phyloP scores from a whole-genome alignment of 176 grass and related monocot species.

The Lolium multiflorum region DNA sequence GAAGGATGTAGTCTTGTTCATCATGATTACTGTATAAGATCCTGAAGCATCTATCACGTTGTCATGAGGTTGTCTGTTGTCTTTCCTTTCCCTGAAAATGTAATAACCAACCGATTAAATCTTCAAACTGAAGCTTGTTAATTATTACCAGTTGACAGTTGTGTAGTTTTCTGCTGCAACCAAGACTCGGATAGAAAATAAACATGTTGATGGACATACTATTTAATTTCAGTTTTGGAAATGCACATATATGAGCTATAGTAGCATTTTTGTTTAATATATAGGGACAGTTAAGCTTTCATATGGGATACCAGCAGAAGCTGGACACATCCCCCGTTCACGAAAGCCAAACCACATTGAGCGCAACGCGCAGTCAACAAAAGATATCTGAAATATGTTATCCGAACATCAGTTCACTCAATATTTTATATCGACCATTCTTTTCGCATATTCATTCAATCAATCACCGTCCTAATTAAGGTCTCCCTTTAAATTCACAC shows the following conservation, averaged over 20 bases:
- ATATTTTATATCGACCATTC: not conserved
- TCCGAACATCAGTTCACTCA: not conserved
- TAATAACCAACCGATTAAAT: not conserved
- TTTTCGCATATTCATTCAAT: not conserved
- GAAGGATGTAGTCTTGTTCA: not conserved
- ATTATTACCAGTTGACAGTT: not conserved
- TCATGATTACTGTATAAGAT: not conserved
- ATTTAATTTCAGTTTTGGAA: not conserved
- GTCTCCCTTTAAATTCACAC: not conserved
- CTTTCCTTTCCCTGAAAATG: not conserved
- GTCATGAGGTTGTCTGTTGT: not conserved
- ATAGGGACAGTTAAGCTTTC: not conserved
- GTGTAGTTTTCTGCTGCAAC: not conserved
- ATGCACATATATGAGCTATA: not conserved
- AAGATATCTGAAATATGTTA: not conserved
- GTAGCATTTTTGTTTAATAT: not conserved
- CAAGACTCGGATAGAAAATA: constrained; percentile 6
- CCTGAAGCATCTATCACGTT: not conserved
- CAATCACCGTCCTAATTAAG: not conserved
- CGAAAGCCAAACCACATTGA: not conserved
- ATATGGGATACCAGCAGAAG: not conserved
- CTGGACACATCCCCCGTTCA: not conserved
- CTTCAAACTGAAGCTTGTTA: not conserved
- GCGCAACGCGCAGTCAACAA: not conserved
- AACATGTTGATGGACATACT: not conserved